Conservation (phyloP, 2,329 filamentous ascomycete species). For the Chalara sp. region DNA sequence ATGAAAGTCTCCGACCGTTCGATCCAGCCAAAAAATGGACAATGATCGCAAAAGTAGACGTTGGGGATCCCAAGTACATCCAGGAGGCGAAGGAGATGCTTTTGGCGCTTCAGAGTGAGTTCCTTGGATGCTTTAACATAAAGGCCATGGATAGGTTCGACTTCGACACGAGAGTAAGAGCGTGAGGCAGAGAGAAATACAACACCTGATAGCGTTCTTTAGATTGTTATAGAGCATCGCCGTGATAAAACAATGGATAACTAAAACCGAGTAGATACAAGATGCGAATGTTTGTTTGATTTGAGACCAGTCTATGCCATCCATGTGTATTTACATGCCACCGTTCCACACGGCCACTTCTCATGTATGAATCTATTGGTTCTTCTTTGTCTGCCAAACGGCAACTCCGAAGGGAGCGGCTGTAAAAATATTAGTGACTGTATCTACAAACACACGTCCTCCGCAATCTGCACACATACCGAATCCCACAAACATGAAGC, state of each 20-base stretch:
- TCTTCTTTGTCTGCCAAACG: slow-evolving; percentile 34
- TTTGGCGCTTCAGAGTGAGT: slow-evolving; percentile 36
- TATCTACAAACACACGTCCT: neutral
- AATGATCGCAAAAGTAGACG: slow-evolving; percentile 47
- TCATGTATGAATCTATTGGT: slow-evolving; percentile 18
- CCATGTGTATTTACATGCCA: no score
- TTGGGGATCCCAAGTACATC: slow-evolving; percentile 47
- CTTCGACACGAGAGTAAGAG: slow-evolving; percentile 40
- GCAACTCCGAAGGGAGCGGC: slow-evolving; percentile 56
- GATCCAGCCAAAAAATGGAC: slow-evolving; percentile 44
- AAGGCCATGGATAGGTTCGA: slow-evolving; percentile 43
- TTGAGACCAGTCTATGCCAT: no score
- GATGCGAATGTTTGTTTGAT: no score
- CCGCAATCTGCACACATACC: slow-evolving; percentile 36
- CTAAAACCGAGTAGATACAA: no score
- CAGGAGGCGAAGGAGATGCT: slow-evolving; percentile 48
- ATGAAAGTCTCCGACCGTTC: slow-evolving; percentile 41
- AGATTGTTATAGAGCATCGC: no score
- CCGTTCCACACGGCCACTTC: no score
- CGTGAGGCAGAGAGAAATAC: no score
- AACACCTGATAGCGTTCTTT: no score
- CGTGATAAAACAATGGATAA: no score
- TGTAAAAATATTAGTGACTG: slow-evolving; percentile 17
- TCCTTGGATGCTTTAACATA: slow-evolving; percentile 48
- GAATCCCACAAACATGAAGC: slow-evolving; percentile 49